Base-by-base conservation (phyloP, 192 early-diverging fungal genomes). In the Coemansia sp. region DNA sequence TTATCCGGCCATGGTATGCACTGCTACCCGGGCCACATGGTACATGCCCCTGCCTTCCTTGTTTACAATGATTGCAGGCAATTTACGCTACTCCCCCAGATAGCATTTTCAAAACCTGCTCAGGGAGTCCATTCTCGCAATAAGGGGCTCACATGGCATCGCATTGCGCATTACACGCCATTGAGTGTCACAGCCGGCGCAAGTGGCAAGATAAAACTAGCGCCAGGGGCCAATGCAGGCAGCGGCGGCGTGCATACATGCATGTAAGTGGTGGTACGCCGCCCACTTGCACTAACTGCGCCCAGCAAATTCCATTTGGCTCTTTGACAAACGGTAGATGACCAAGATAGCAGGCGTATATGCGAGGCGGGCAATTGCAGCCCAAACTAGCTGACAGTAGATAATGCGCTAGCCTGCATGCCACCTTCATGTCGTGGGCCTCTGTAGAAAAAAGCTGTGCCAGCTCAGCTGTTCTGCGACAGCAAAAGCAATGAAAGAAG, bases 21-120 rank as follows among this genome's bases (percentile, higher is more conserved):
- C 52, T 53, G 52, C 52, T 35, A 53, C 18, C 52, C 32, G 52
- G 33, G 52, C 52, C 52, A 53, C 52, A 53, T 53, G 52, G 32
- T 34, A 32, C 32, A 33, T 35, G 7, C 33, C 8, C 52, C 32
- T 11, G 15, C 29, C 32, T 35, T 10, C 15, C 29, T 53, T 18
- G 52, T 32, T 35, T n/a, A 32, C 52, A 9, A n/a, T 15, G 17
- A 53, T 53, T 53, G 52, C 52, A 35, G 52, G 52, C 52, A 53
- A 53, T 53, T 53, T 34, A 53, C 29, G 27, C 33, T 53, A 32
- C 29, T 34, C 33, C n/a, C 33, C 17, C 34, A 19, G 27, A 35
- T 34, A 35, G 52, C 32, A 53, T 50, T 26, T 8, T 53, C 52
- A 35, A 35, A 53, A 53, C 52, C 52, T 53, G 52, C 52, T 53